Evolutionary conservation across 2,329 filamentous ascomycete species (phyloP).

Genomic region (Diaporthe citrichinensis): DNA sequence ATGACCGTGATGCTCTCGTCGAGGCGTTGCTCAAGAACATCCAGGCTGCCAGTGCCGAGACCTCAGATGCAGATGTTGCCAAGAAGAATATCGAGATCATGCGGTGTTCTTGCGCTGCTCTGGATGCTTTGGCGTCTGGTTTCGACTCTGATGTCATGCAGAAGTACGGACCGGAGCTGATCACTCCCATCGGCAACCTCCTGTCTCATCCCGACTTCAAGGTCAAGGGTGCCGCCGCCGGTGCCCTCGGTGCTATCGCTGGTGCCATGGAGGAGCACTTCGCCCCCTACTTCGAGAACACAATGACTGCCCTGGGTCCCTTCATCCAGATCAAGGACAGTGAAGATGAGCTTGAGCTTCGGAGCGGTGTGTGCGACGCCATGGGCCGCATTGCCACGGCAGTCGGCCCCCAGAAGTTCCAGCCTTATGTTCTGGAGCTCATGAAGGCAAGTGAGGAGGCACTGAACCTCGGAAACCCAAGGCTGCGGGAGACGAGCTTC

Average conservation of each 20-base stretch:
- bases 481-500: constrained; percentile 95
- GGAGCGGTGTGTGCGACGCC: constrained; percentile 90
- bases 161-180: constrained; percentile 84
- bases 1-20: constrained; percentile 88
- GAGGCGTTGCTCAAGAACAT: constrained; percentile 90
- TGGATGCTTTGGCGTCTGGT: constrained; percentile 91
- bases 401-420: constrained; percentile 87
- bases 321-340: constrained; percentile 90
- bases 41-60: constrained; percentile 80
- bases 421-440: constrained; percentile 89
- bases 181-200: constrained; percentile 86
- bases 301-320: constrained; percentile 89
- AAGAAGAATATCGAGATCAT: constrained; percentile 89
- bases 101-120: constrained; percentile 88
- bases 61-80: constrained; percentile 72
- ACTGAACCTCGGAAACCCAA: constrained; percentile 87
- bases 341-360: constrained; percentile 90
- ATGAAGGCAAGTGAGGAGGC: constrained; percentile 96
- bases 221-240: constrained; percentile 90
- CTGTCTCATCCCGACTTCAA: constrained; percentile 88
- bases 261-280: constrained; percentile 87
- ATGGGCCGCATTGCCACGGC: constrained; percentile 94
- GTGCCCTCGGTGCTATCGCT: constrained; percentile 91
- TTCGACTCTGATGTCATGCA: constrained; percentile 85
- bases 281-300: constrained; percentile 90